A percentile compares a stretch with the other conserved stretches of the same genome.
These are phyloP conservation scores for Megacollybia platyphylla DNA, from an alignment of 1,284 basidiomycete genomes.

Conservation along the genomic window DNA sequence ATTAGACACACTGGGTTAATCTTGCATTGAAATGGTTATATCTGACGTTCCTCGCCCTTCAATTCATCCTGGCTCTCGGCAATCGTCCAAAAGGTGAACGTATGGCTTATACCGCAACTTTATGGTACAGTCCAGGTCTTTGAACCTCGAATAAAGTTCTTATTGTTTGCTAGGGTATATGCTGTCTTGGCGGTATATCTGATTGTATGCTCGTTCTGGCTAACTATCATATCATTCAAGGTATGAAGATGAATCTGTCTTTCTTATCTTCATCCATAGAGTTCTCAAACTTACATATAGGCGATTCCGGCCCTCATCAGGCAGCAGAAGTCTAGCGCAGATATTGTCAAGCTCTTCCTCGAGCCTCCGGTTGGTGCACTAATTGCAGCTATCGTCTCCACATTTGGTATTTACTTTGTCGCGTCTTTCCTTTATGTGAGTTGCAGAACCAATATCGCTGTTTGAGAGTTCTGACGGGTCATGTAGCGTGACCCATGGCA, in stretches of 20 bases:
- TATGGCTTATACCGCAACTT: slow-evolving; percentile 67
- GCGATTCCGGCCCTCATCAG: slow-evolving; percentile 38
- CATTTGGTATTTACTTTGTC: slow-evolving; percentile 79
- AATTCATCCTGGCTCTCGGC: slow-evolving; percentile 91
- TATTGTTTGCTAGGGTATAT: slow-evolving; percentile 45
- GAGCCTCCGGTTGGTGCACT: slow-evolving; percentile 70
- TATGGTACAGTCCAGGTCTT: slow-evolving; percentile 39
- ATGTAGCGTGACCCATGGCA: slow-evolving; percentile 90
- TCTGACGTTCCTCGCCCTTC: slow-evolving; percentile 69
- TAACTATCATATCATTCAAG: slow-evolving; percentile 69
- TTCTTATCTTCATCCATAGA: neutral
- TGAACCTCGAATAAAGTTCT: slow-evolving; percentile 1
- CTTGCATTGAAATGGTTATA: slow-evolving; percentile 80
- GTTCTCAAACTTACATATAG: slow-evolving; percentile 19
- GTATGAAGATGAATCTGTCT: slow-evolving; percentile 24
- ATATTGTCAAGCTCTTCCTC: slow-evolving; percentile 50
- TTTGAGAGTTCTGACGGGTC: neutral
- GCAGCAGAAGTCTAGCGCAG: slow-evolving; percentile 26
- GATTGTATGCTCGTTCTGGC: slow-evolving; percentile 73
- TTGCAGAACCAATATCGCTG: slow-evolving; percentile 5
- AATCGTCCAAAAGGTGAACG: slow-evolving; percentile 95
- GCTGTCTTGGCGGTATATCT: slow-evolving; percentile 73
- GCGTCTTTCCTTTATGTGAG: slow-evolving; percentile 85
- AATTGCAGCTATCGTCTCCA: slow-evolving; percentile 81
- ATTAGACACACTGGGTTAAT: slow-evolving; percentile 87